phyloP scores from a whole-genome alignment of 768 basidiomycete species.

The Hericium alpestre region DNA sequence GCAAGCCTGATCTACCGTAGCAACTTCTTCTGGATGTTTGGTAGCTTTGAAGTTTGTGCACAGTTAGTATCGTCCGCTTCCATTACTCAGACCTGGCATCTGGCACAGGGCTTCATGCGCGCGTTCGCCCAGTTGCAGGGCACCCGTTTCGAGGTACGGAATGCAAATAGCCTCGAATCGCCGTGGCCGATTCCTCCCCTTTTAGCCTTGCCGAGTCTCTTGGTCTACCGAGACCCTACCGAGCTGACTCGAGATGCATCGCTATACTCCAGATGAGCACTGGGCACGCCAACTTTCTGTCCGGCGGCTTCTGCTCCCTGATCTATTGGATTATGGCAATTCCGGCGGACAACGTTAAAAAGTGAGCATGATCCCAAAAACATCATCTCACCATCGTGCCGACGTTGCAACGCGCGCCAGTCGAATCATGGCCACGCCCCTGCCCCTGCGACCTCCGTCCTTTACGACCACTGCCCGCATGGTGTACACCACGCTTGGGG shows the following conservation, averaged over 20 bases:
- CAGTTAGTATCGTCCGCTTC: slow-evolving; percentile 8
- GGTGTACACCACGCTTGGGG: slow-evolving; percentile 36
- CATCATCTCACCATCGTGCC: slow-evolving; percentile 46
- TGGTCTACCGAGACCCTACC: background rate
- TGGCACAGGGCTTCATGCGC: slow-evolving; percentile 46
- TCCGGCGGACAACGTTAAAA: slow-evolving; percentile 76
- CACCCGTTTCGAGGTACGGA: slow-evolving; percentile 49
- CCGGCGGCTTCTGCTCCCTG: slow-evolving; percentile 54
- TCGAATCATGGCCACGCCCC: slow-evolving; percentile 25
- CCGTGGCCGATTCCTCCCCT: too few relatives aligned
- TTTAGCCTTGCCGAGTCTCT: too few relatives aligned
- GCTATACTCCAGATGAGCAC: slow-evolving; percentile 38
- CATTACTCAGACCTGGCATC: slow-evolving; percentile 5
- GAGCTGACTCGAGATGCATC: background rate
- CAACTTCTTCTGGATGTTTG: slow-evolving; percentile 75
- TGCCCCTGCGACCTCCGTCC: background rate
- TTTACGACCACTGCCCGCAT: background rate
- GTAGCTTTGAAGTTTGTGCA: slow-evolving; percentile 46
- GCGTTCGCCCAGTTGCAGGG: slow-evolving; percentile 43
- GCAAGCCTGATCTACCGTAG: slow-evolving; percentile 63
- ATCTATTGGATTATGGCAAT: slow-evolving; percentile 61
- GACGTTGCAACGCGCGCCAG: slow-evolving; percentile 34
- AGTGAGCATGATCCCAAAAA: slow-evolving; percentile 32
- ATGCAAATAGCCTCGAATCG: background rate
- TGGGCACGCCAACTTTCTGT: slow-evolving; percentile 50